These are phyloP conservation scores for Mrakia frigida DNA, from an alignment of 768 basidiomycete genomes.

Conservation along the genomic window DNA sequence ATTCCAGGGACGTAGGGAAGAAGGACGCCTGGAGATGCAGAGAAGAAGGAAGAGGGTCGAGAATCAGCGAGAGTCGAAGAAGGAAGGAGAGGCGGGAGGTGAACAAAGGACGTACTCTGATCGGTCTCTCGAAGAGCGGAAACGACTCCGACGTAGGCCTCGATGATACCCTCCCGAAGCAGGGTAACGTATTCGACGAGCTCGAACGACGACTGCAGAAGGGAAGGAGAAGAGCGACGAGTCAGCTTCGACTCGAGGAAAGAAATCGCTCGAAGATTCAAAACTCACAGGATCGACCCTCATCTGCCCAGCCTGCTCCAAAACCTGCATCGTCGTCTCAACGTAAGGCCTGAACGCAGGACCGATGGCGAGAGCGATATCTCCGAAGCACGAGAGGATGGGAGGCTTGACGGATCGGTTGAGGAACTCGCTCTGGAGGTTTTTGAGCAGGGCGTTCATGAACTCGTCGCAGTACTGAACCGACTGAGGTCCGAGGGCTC, in stretches of 20 bases:
- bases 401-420: conserved; percentile 94
- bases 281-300: conserved; percentile 73
- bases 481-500: conserved; percentile 79
- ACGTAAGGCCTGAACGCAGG: conserved; percentile 80
- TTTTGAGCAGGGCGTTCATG: conserved; percentile 87
- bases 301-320: conserved; percentile 82
- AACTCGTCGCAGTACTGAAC: conserved; percentile 77
- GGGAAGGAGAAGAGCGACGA: conserved; percentile 15
- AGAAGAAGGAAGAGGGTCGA: neutral
- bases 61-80: neutral
- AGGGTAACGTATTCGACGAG: conserved; percentile 85
- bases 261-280: neutral
- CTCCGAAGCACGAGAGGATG: conserved; percentile 92
- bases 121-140: conserved; percentile 80
- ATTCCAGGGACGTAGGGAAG: conserved; percentile 67
- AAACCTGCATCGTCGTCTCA: conserved; percentile 80
- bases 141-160: conserved; percentile 93
- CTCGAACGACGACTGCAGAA: conserved; percentile 41
- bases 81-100: neutral
- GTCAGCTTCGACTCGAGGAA: neutral
- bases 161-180: conserved; percentile 89
- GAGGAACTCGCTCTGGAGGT: conserved; percentile 81
- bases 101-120: conserved; percentile 54
- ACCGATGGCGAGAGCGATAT: conserved; percentile 89
- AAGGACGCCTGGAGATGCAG: conserved; percentile 51